Percentiles rank a stretch among this genome's conserved stretches.
Conservation (phyloP, 768 basidiomycete species). For the Trametes sanguinea region DNA sequence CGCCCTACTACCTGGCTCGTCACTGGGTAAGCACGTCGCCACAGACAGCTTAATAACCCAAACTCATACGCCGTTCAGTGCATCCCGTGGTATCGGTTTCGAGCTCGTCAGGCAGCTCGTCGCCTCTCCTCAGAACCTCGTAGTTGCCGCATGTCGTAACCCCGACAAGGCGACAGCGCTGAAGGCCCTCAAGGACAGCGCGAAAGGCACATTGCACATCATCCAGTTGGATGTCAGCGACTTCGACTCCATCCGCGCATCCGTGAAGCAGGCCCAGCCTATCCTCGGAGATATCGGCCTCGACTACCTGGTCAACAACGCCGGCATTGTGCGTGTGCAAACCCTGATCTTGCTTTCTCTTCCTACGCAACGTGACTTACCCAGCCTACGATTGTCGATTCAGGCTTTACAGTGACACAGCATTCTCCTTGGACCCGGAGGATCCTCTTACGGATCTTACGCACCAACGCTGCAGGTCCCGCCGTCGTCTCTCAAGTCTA, state of each 20-base stretch:
- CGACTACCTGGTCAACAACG: slow-evolving; percentile 43
- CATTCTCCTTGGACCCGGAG: slow-evolving; percentile 31
- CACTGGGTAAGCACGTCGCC: not conserved
- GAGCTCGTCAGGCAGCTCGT: slow-evolving; percentile 27
- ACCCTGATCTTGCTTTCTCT: not conserved
- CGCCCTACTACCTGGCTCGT: slow-evolving; percentile 3
- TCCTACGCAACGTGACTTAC: too few relatives aligned
- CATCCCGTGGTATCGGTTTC: slow-evolving; percentile 35
- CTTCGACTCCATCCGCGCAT: slow-evolving; percentile 29
- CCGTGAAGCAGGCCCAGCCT: slow-evolving; percentile 25
- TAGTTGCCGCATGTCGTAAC: slow-evolving; percentile 36
- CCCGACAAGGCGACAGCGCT: slow-evolving; percentile 29
- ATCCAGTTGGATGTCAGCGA: slow-evolving; percentile 35
- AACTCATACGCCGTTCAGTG: slow-evolving; percentile 17
- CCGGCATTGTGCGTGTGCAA: slow-evolving; percentile 30
- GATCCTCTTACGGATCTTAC: slow-evolving; percentile 30
- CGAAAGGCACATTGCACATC: slow-evolving; percentile 36
- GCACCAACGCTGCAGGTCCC: slow-evolving; percentile 39
- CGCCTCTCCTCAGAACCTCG: slow-evolving; percentile 23
- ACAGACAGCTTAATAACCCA: not conserved
- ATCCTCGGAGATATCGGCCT: slow-evolving; percentile 34
- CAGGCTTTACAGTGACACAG: slow-evolving; percentile 28
- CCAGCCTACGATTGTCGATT: not conserved
- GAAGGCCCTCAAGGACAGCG: slow-evolving; percentile 21
- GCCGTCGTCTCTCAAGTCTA: slow-evolving; percentile 37